Evolutionary conservation across 805 yeast species (phyloP).

Genomic region (Lipomyces anomalus): DNA sequence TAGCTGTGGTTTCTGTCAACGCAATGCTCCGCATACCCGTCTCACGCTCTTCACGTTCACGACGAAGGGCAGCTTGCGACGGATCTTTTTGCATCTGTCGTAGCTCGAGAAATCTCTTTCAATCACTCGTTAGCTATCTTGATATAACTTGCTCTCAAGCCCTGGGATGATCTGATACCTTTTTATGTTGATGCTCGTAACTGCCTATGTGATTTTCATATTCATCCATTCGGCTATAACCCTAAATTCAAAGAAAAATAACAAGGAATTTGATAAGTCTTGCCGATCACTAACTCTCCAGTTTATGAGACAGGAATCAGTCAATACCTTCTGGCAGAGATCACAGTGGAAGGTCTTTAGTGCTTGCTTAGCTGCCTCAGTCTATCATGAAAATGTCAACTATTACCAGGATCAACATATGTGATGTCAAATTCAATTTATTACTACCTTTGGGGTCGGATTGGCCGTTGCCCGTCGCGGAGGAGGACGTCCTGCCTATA

Average conservation of each 20-base stretch:
- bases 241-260: conserved; percentile 10
- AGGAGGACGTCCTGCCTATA: no score
- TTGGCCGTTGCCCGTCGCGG: conserved; percentile 9
- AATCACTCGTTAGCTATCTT: neutral
- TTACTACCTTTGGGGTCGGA: conserved; percentile 13
- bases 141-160: no score
- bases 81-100: conserved; percentile 19
- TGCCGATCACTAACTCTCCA: neutral
- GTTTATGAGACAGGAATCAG: neutral
- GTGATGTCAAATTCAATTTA: neutral
- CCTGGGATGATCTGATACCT: no score
- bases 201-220: conserved; percentile 21
- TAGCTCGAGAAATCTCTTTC: conserved; percentile 16
- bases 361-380: conserved; percentile 25
- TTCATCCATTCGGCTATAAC: conserved; percentile 24
- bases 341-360: conserved; percentile 19
- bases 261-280: neutral
- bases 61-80: conserved; percentile 8
- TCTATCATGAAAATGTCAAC: conserved; percentile 6
- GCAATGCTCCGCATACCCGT: conserved; percentile 19
- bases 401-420: neutral
- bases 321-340: conserved; percentile 20
- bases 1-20: neutral
- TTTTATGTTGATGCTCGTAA: conserved; percentile 24
- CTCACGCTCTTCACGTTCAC: conserved; percentile 17